Base-by-base conservation (phyloP, 2,329 filamentous ascomycete species). In the Saccharata proteae region DNA sequence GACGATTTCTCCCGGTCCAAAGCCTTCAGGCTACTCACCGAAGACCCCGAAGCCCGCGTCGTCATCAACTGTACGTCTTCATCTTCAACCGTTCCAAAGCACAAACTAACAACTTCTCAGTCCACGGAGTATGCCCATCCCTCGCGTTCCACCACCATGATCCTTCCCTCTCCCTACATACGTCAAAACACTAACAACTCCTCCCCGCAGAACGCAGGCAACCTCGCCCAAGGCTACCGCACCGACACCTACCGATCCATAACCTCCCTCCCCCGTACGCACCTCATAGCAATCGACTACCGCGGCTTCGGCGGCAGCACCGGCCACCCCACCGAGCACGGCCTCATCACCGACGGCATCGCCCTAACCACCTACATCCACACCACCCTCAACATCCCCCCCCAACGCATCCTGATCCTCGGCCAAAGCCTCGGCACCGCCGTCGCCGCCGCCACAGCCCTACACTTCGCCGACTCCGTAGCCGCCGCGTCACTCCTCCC, bases 201-300 rank as follows among this genome's bases (percentile, higher is more conserved):
- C 32, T 9, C 51, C 36, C 46, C 51, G 36, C 48, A 82, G 65
- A 96, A 94, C 54, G 85, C 84, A 19, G 88, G 83, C 4, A 82
- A 92, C 45, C 56, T 96, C 17, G 84, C 79, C 12, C 81, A 92
- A 52, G 75, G 74, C 37, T 70, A 77, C 50, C 74, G 88, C 11
- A 78, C 84, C 2, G 67, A 75, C 18, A 80, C 75, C 35, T 92
- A 92, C 52, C 82, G 85, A 43, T 69, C 76, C 26, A 62, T 93
- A 24, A 74, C 84, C 4, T 71, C 79, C 31, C 74, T 77, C 20
- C 51, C 65, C 0, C 64, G 69, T 34, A 72, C 85, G 33, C 70
- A 78, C 41, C 59, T 69, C 21, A 43, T 77, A 6, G 61, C 67
- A 2, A 64, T 78, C 32, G 73, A 78, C 49, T 77, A 76, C 41